Percentiles rank a stretch among this genome's conserved stretches.
phyloP scores from a whole-genome alignment of 176 grass and related monocot genomes.

The Eragrostis nindensis region DNA sequence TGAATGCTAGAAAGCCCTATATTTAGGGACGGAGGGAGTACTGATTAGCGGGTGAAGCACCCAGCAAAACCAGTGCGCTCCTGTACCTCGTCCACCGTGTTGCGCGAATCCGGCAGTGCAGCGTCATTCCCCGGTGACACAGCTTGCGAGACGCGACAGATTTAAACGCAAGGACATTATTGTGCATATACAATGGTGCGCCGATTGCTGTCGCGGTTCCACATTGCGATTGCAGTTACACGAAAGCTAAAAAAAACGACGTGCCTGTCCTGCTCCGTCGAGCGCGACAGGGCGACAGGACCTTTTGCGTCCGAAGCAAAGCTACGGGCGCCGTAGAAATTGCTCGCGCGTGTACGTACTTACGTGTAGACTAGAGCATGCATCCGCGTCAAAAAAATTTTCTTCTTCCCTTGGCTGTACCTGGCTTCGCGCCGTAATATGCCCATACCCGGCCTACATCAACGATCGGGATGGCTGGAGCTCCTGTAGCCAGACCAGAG shows the following conservation, averaged over 20 bases:
- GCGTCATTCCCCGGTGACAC: not conserved
- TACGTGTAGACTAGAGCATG: not conserved
- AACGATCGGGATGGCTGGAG: not conserved
- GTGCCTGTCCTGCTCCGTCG: not conserved
- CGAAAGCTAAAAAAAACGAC: constrained; percentile 3
- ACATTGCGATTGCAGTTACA: not conserved
- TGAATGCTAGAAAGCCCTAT: too few relatives aligned
- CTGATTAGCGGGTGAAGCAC: not conserved
- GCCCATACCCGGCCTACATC: not conserved
- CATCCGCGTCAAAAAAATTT: not conserved
- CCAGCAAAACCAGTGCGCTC: not conserved
- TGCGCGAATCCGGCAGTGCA: too few relatives aligned
- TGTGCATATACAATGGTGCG: not conserved
- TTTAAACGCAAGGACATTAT: not conserved
- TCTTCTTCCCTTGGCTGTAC: not conserved
- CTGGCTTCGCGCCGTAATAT: not conserved
- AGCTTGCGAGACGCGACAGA: not conserved
- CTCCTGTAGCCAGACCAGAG: too few relatives aligned
- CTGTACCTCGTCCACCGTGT: not conserved
- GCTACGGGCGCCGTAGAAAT: constrained; percentile 4
- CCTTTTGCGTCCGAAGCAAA: constrained; percentile 6
- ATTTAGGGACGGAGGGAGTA: too few relatives aligned
- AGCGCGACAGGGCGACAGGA: not conserved
- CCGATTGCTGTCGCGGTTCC: not conserved
- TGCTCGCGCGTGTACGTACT: not conserved